Evolutionary conservation across 1,139 yeast genomes (phyloP).

Genomic region (Kluyveromyces marxianus): DNA sequence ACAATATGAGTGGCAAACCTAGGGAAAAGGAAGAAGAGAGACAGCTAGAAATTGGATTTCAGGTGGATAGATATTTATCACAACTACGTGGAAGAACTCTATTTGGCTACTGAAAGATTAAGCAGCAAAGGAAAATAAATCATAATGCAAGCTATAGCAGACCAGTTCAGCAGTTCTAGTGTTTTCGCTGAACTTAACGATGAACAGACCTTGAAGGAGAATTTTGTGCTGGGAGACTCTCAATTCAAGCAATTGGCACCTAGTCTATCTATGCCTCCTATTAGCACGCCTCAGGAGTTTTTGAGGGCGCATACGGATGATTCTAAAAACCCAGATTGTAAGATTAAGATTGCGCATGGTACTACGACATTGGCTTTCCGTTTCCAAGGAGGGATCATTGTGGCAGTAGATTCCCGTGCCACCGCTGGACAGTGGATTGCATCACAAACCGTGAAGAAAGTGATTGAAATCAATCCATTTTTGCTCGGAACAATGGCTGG

Average conservation of each 20-base stretch:
- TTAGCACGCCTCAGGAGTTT: slow-evolving; percentile 87
- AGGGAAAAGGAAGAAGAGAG: too few species aligned
- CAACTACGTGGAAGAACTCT: neutral
- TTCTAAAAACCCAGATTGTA: slow-evolving; percentile 83
- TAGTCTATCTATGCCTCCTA: slow-evolving; percentile 68
- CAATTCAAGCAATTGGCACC: slow-evolving; percentile 42
- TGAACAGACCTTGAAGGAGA: slow-evolving; percentile 32
- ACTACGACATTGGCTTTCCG: slow-evolving; percentile 96
- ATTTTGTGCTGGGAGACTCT: slow-evolving; percentile 28
- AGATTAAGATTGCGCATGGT: slow-evolving; percentile 96
- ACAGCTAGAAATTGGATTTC: too few species aligned
- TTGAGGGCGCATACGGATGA: slow-evolving; percentile 98
- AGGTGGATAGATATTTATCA: too few species aligned
- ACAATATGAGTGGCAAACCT: too few species aligned
- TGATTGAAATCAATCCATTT: slow-evolving; percentile 91
- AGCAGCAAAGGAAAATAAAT: too few species aligned
- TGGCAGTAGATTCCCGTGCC: slow-evolving; percentile 96
- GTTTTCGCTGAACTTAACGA: slow-evolving; percentile 24
- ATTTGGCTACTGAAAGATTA: too few species aligned
- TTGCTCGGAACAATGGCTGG: slow-evolving; percentile 98
- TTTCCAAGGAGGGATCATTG: slow-evolving; percentile 91
- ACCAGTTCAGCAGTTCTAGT: slow-evolving; percentile 18
- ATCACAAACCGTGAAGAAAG: slow-evolving; percentile 95
- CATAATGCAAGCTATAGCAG: slow-evolving; percentile 29
- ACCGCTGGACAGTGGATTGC: slow-evolving; percentile 99